These are phyloP conservation scores for Aquilaria agallochum DNA, from an alignment of 441 rosid genomes.

Conservation along the genomic window DNA sequence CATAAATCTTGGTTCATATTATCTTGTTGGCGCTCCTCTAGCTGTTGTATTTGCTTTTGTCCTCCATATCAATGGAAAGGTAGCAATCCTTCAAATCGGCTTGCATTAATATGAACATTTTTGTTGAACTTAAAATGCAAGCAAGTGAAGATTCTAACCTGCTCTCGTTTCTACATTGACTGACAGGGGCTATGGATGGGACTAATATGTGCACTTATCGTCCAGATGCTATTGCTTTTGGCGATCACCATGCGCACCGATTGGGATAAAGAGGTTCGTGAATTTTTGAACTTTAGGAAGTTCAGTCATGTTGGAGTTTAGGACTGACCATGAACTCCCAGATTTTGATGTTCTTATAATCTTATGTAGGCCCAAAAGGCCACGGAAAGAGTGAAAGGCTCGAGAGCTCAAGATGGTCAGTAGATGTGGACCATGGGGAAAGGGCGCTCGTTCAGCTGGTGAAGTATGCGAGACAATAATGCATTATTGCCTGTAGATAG, in stretches of 20 bases:
- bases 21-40: conserved; percentile 47
- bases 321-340: too few relatives aligned
- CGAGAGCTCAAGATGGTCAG: not conserved
- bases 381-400: conserved; percentile 19
- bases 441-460: too few relatives aligned
- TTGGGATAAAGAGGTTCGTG: conserved; percentile 28
- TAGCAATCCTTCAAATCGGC: conserved; percentile 9
- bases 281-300: not conserved
- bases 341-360: not conserved
- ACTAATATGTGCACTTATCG: conserved; percentile 35
- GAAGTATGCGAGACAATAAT: too few relatives aligned
- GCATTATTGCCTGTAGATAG: too few relatives aligned
- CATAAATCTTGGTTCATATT: conserved; percentile 61
- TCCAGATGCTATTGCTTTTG: conserved; percentile 33
- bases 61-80: conserved; percentile 47
- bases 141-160: not conserved
- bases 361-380: conserved; percentile 31
- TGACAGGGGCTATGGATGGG: conserved; percentile 59
- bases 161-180: not conserved
- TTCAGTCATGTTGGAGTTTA: too few relatives aligned
- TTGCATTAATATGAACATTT: not conserved
- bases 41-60: conserved; percentile 45
- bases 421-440: not conserved
- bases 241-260: conserved; percentile 22
- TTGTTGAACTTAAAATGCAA: not conserved